These are phyloP conservation scores for Fraxinus excelsior DNA, from an alignment of 257 asterid species.

Conservation along the genomic window DNA sequence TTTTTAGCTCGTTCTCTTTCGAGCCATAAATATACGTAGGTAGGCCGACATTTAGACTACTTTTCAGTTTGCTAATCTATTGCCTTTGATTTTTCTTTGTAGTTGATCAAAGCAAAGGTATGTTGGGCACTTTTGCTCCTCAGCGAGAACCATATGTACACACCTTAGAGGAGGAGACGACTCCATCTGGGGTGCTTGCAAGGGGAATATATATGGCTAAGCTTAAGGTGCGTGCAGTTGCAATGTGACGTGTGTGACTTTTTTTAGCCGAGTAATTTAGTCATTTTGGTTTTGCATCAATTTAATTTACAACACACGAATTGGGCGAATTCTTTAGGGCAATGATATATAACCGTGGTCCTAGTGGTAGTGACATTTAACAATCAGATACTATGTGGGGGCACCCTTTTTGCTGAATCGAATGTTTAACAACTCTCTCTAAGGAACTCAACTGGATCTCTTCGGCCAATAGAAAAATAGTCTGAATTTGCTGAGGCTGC, in stretches of 20 bases:
- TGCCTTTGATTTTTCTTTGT: slow-evolving; percentile 29
- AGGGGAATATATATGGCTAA: slow-evolving; percentile 70
- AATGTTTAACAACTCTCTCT: background rate
- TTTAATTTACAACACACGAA: background rate
- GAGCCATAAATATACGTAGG: background rate
- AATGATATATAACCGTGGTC: background rate
- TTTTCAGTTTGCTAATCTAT: background rate
- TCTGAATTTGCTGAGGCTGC: background rate
- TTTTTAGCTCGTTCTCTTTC: background rate
- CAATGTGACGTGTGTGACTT: background rate
- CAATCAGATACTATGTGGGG: background rate
- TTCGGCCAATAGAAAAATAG: background rate
- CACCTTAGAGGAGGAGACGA: slow-evolving; percentile 69
- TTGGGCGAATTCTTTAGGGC: background rate
- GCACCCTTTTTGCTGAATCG: background rate
- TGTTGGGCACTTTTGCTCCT: slow-evolving; percentile 85
- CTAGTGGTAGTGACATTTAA: background rate
- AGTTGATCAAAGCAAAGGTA: slow-evolving; percentile 76
- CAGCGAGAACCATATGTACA: slow-evolving; percentile 60
- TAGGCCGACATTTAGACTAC: background rate
- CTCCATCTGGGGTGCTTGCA: slow-evolving; percentile 79
- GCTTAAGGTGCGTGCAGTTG: slow-evolving; percentile 50
- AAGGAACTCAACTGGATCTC: background rate
- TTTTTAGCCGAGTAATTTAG: background rate
- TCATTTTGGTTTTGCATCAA: background rate